These are phyloP conservation scores for Lactifluus subvellereus DNA, from an alignment of 768 basidiomycete genomes.

Conservation along the genomic window DNA sequence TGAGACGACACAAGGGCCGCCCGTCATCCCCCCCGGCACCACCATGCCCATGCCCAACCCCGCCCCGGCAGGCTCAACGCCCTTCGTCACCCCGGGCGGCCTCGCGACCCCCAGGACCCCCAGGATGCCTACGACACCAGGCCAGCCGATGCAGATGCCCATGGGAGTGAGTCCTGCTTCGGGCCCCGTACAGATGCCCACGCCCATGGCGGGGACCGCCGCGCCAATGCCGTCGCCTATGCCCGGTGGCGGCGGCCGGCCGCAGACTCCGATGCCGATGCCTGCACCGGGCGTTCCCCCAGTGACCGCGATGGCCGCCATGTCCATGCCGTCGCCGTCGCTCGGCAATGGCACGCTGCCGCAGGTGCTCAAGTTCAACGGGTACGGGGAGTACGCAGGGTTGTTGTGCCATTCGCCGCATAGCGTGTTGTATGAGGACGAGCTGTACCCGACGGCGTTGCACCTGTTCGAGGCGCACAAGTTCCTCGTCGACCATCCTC, in stretches of 20 bases:
- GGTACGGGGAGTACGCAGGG: slow-evolving; percentile 33
- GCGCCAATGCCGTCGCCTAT: slow-evolving; percentile 14
- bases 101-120: background rate
- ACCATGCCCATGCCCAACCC: slow-evolving; percentile 13
- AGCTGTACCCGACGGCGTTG: slow-evolving; percentile 59
- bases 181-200: slow-evolving; percentile 3
- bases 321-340: slow-evolving; percentile 6
- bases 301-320: background rate
- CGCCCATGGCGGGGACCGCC: background rate
- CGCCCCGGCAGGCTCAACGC: slow-evolving; percentile 13
- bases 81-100: background rate
- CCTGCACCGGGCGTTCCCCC: slow-evolving; percentile 9
- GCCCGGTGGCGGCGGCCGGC: background rate
- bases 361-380: slow-evolving; percentile 32
- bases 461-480: slow-evolving; percentile 77
- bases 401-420: slow-evolving; percentile 68
- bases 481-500: slow-evolving; percentile 46
- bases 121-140: background rate
- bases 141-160: background rate
- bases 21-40: slow-evolving; percentile 3
- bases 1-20: background rate
- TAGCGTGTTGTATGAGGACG: slow-evolving; percentile 48
- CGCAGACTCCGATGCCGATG: background rate
- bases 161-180: background rate
- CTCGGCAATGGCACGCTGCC: slow-evolving; percentile 16